A percentile compares a stretch with the other conserved stretches of the same genome.
Evolutionary conservation across 176 grass and related monocot species (phyloP).

Genomic region (Carex pumila): DNA sequence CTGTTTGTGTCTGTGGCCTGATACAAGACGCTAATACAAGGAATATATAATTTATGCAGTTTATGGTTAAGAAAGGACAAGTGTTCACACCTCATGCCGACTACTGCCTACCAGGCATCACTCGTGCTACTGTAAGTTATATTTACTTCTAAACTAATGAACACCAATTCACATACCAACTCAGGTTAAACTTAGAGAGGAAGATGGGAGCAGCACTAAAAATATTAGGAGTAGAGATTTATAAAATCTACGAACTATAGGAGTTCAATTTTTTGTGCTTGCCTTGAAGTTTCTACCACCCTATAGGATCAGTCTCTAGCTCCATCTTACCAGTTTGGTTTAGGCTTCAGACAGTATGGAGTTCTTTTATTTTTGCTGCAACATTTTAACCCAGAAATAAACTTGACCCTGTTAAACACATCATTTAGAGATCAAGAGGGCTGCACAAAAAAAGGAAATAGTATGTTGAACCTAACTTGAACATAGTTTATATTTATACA

Average conservation of each 20-base stretch:
- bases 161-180: neutral
- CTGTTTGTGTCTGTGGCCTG: neutral
- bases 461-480: neutral
- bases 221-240: neutral
- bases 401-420: neutral
- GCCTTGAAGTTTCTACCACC: neutral
- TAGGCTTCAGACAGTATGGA: neutral
- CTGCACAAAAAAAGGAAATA: neutral
- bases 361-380: neutral
- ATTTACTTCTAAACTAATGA: neutral
- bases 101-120: constrained; percentile 98
- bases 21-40: neutral
- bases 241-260: neutral
- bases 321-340: neutral
- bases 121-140: constrained; percentile 76
- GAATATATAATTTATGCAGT: constrained; percentile 42
- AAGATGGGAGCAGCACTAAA: neutral
- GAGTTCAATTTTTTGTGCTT: neutral
- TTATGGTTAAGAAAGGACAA: constrained; percentile 93
- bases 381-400: neutral
- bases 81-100: constrained; percentile 97
- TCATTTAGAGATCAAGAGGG: neutral
- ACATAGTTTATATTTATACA: neutral
- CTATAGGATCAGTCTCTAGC: neutral
- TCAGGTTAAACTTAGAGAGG: neutral